Evolutionary conservation across 805 yeast species (phyloP).

Genomic region (Teunomyces kruisii): DNA sequence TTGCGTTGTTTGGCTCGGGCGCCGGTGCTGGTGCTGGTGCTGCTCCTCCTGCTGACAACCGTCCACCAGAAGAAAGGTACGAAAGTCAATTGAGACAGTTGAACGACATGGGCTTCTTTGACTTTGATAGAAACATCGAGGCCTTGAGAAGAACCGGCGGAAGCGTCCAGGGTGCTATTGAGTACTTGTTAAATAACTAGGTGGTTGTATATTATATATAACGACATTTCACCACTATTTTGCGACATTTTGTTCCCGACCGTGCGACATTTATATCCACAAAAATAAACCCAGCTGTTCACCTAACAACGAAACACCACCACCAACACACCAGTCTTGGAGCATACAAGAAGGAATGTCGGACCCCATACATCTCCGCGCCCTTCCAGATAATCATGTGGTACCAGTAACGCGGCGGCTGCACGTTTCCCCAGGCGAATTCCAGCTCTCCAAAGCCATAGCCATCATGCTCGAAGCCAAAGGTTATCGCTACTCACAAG

Average conservation of each 20-base stretch:
- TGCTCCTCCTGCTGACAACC: slow-evolving; percentile 32
- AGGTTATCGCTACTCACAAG: slow-evolving; percentile 21
- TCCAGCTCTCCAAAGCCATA: slow-evolving; percentile 18
- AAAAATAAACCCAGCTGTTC: not conserved
- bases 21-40: slow-evolving; percentile 28
- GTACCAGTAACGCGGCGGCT: not conserved
- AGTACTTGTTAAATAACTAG: slow-evolving; percentile 57
- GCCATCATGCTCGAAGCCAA: slow-evolving; percentile 24
- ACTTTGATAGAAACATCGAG: slow-evolving; percentile 86
- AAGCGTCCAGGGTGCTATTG: slow-evolving; percentile 94
- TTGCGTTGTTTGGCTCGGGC: slow-evolving; percentile 41
- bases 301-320: not conserved
- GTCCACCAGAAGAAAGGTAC: slow-evolving; percentile 48
- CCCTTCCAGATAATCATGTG: not conserved
- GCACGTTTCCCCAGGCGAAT: slow-evolving; percentile 2
- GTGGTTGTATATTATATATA: not conserved
- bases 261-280: not conserved
- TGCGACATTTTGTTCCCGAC: not conserved
- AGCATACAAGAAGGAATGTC: not conserved
- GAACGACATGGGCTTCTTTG: slow-evolving; percentile 67
- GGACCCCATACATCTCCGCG: slow-evolving; percentile 1
- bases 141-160: slow-evolving; percentile 97
- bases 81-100: slow-evolving; percentile 44
- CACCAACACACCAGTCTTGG: not conserved
- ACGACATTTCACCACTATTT: slow-evolving; percentile 1